Conservation (phyloP, 1,284 basidiomycete species). For the Phenoliferia sp. region DNA sequence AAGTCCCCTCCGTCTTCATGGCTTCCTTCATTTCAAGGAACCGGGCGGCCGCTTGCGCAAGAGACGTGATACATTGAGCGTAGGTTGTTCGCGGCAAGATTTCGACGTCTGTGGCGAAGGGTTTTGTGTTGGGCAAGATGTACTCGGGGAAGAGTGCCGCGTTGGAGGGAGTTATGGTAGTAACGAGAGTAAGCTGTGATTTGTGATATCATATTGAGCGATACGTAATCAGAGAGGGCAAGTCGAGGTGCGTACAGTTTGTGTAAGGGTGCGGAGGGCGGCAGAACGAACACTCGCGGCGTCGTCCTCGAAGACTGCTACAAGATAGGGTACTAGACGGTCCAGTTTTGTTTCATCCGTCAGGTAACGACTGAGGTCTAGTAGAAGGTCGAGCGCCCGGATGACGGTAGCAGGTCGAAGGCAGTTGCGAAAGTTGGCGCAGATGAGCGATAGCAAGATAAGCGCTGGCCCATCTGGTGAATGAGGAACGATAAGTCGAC, state of each 20-base stretch:
- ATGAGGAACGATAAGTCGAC: not conserved
- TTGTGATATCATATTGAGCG: slow-evolving; percentile 4
- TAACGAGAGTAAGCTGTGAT: slow-evolving; percentile 70
- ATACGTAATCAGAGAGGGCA: not conserved
- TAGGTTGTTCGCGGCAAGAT: slow-evolving; percentile 84
- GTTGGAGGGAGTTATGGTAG: slow-evolving; percentile 81
- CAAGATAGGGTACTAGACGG: slow-evolving; percentile 84
- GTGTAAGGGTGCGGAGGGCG: slow-evolving; percentile 73
- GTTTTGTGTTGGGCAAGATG: slow-evolving; percentile 81
- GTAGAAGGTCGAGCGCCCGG: slow-evolving; percentile 77
- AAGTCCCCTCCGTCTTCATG: slow-evolving; percentile 70
- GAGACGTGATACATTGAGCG: slow-evolving; percentile 75
- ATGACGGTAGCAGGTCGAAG: slow-evolving; percentile 79
- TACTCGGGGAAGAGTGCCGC: slow-evolving; percentile 85
- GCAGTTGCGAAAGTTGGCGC: slow-evolving; percentile 87
- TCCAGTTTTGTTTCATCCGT: slow-evolving; percentile 95
- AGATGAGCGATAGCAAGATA: slow-evolving; percentile 74
- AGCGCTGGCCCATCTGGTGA: slow-evolving; percentile 68
- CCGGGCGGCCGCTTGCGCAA: slow-evolving; percentile 76
- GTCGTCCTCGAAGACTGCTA: slow-evolving; percentile 83
- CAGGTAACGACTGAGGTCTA: slow-evolving; percentile 74
- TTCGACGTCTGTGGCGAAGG: slow-evolving; percentile 75
- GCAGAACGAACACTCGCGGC: slow-evolving; percentile 71
- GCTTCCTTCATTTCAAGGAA: slow-evolving; percentile 92
- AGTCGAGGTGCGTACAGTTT: slow-evolving; percentile 70